Percentiles rank a stretch among this genome's conserved stretches.
Conservation (phyloP, 331 rosid species). For the Dryas integrifolia region DNA sequence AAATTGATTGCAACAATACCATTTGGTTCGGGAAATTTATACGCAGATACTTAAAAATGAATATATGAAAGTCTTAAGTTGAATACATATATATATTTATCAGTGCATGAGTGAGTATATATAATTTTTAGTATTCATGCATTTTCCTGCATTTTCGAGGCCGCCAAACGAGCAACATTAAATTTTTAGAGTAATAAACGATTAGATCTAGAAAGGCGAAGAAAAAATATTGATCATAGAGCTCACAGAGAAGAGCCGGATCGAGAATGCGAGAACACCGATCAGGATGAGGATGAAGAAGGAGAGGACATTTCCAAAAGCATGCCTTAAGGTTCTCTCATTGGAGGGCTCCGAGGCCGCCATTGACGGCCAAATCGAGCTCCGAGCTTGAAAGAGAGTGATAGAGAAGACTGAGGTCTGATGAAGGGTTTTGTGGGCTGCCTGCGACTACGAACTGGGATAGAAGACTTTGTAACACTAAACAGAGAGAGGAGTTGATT, state of each 20-base stretch:
- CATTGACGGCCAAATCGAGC: conserved; percentile 73
- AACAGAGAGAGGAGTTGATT: not conserved
- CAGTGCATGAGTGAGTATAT: not conserved
- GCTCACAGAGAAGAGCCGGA: conserved; percentile 96
- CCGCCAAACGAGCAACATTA: not conserved
- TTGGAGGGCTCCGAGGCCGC: conserved; percentile 66
- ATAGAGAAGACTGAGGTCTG: conserved; percentile 24
- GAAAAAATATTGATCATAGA: conserved; percentile 29
- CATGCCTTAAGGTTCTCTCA: conserved; percentile 54
- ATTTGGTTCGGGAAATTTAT: not conserved
- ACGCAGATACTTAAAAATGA: not conserved
- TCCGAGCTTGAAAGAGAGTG: conserved; percentile 13
- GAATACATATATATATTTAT: not conserved
- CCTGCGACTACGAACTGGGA: conserved; percentile 8
- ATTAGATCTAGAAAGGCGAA: conserved; percentile 39
- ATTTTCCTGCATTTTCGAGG: conserved; percentile 16
- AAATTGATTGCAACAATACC: not conserved
- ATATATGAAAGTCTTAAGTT: not conserved
- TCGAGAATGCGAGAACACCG: conserved; percentile 98
- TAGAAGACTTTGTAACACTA: conserved; percentile 25
- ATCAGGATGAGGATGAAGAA: conserved; percentile 83
- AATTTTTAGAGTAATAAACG: not conserved
- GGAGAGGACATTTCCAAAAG: conserved; percentile 78
- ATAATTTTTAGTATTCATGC: not conserved
- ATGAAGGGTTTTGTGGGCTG: conserved; percentile 22